phyloP scores from a whole-genome alignment of 768 basidiomycete species.

The Suillus plorans region DNA sequence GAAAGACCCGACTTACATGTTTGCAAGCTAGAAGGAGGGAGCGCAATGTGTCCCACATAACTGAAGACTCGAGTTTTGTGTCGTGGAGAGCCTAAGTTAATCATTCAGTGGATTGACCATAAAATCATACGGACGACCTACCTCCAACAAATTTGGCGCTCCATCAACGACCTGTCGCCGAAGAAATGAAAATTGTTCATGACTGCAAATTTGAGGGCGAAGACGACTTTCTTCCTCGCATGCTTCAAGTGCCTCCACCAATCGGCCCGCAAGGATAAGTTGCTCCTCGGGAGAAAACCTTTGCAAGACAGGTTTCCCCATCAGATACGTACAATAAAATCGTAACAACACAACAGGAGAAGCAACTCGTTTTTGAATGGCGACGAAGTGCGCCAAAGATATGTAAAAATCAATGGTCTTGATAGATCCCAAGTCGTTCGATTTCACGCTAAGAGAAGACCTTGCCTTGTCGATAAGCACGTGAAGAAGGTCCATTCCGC shows the following conservation, averaged over 20 bases:
- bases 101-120: constrained; percentile 8
- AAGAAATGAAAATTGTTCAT: constrained; percentile 34
- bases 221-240: constrained; percentile 32
- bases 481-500: constrained; percentile 41
- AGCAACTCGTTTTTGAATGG: constrained; percentile 40
- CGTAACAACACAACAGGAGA: constrained; percentile 48
- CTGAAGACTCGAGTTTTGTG: constrained; percentile 22
- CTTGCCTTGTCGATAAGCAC: constrained; percentile 38
- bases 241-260: constrained; percentile 44
- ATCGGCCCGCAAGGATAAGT: constrained; percentile 42
- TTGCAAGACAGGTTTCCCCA: constrained; percentile 47
- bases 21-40: constrained; percentile 22
- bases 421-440: constrained; percentile 32
- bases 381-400: constrained; percentile 44
- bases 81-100: constrained; percentile 19
- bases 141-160: constrained; percentile 45
- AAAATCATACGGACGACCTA: constrained; percentile 24
- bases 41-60: constrained; percentile 26
- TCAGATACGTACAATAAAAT: constrained; percentile 47
- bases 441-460: constrained; percentile 30
- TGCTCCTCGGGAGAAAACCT: constrained; percentile 45
- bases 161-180: constrained; percentile 52
- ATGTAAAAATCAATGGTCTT: constrained; percentile 42
- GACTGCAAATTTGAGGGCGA: constrained; percentile 24
- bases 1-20: constrained; percentile 22